Evolutionary conservation across 805 yeast genomes (phyloP).

Genomic region (Hanseniaspora vineae): DNA sequence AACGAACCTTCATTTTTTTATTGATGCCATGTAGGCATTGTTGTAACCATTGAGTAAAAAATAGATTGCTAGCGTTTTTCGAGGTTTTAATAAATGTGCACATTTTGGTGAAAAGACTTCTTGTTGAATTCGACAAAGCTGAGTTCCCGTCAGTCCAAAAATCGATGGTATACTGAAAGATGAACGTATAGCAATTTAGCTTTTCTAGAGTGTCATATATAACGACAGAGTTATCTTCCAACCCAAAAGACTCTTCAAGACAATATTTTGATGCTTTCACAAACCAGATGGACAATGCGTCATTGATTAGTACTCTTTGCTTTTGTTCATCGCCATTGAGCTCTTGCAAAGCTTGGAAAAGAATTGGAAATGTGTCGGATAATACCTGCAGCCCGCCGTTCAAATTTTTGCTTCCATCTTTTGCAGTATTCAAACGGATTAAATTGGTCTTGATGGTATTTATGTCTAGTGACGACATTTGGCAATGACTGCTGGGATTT

Average conservation of each 20-base stretch:
- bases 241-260: slow-evolving; percentile 1
- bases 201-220: slow-evolving; percentile 2
- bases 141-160: slow-evolving; percentile 62
- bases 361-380: slow-evolving; percentile 1
- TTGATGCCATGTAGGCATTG: slow-evolving; percentile 30
- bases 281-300: slow-evolving; percentile 53
- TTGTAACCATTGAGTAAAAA: slow-evolving; percentile 34
- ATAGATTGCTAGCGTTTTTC: slow-evolving; percentile 9
- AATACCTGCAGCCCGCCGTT: not conserved
- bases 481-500: too few species aligned
- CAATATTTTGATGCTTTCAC: slow-evolving; percentile 37
- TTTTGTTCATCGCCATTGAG: slow-evolving; percentile 5
- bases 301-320: slow-evolving; percentile 33
- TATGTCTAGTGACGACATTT: too few species aligned
- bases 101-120: slow-evolving; percentile 45
- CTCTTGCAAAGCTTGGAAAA: slow-evolving; percentile 1
- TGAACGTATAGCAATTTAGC: slow-evolving; percentile 11
- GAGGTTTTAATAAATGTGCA: slow-evolving; percentile 27
- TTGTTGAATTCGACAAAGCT: slow-evolving; percentile 56
- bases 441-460: too few species aligned
- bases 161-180: slow-evolving; percentile 46
- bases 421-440: too few species aligned
- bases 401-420: not conserved
- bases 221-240: not conserved
- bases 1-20: slow-evolving; percentile 43